A percentile compares a stretch with the other conserved stretches of the same genome.
Evolutionary conservation across 805 yeast genomes (phyloP).

Genomic region (Schizosaccharomyces pombe): DNA sequence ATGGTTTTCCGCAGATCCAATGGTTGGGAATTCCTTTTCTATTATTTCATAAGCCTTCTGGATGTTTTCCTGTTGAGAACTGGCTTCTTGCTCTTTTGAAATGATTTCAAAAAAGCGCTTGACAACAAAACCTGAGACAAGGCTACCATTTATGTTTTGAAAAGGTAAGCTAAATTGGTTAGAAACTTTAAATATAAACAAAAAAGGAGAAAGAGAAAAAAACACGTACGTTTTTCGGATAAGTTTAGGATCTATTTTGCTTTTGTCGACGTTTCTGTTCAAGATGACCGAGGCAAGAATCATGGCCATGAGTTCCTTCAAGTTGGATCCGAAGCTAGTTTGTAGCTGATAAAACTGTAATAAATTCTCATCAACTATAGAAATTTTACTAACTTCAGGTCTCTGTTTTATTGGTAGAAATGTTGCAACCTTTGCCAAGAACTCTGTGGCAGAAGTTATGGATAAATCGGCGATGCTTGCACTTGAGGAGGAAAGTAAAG

Average conservation of each 20-base stretch:
- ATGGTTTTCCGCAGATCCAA: slow-evolving; percentile 12
- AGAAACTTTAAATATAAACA: neutral
- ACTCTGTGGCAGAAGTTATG: slow-evolving; percentile 16
- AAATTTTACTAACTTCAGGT: neutral
- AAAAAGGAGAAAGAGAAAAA: neutral
- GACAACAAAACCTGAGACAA: neutral
- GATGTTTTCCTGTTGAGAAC: slow-evolving; percentile 12
- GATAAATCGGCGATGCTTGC: slow-evolving; percentile 11
- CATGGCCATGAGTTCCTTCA: neutral
- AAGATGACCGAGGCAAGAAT: neutral
- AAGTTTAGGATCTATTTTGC: neutral
- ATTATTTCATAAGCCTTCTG: slow-evolving; percentile 6
- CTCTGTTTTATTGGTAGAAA: neutral
- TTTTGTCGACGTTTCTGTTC: neutral
- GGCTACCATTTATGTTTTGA: neutral
- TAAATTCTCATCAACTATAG: neutral
- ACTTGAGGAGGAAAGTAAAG: neutral
- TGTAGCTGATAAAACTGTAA: neutral
- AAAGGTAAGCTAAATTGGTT: slow-evolving; percentile 13
- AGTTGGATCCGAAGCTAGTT: neutral
- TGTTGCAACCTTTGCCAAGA: neutral
- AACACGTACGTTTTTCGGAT: neutral
- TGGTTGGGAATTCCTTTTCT: slow-evolving; percentile 12
- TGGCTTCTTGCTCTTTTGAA: neutral
- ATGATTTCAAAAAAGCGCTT: neutral